A percentile compares a stretch with the other conserved stretches of the same genome.
Conservation (phyloP, 768 basidiomycete species). For the Mycena albidolilacea region DNA sequence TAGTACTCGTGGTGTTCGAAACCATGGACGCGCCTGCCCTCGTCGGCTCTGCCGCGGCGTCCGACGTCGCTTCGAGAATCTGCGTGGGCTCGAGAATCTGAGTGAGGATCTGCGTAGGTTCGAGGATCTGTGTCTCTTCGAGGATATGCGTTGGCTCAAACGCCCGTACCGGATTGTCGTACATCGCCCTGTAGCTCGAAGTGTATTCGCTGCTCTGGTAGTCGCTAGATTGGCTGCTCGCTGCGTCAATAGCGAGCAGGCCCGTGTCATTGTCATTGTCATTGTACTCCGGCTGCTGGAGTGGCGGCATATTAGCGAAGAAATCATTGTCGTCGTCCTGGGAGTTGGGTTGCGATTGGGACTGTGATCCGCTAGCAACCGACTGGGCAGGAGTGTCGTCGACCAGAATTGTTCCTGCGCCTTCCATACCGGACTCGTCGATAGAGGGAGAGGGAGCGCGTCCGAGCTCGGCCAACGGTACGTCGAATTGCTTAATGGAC, state of each 20-base stretch:
- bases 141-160: conserved; percentile 38
- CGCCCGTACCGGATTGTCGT: conserved; percentile 42
- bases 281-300: conserved; percentile 27
- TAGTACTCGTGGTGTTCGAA: conserved; percentile 13
- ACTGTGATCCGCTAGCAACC: conserved; percentile 51
- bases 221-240: conserved; percentile 43
- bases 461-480: conserved; percentile 73
- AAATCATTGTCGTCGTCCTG: conserved; percentile 38
- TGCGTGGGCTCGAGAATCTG: conserved; percentile 18
- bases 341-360: conserved; percentile 36
- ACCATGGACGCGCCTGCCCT: background rate
- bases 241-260: background rate
- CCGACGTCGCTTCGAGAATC: background rate
- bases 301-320: conserved; percentile 26
- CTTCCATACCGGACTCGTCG: conserved; percentile 38
- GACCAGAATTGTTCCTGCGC: conserved; percentile 56
- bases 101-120: conserved; percentile 34
- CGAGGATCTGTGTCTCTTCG: conserved; percentile 31
- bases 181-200: conserved; percentile 57
- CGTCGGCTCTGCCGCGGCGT: background rate
- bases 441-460: conserved; percentile 45
- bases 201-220: conserved; percentile 56
- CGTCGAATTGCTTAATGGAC: conserved; percentile 63
- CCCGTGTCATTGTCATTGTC: background rate
- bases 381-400: conserved; percentile 73